Conservation (phyloP, 75 land plant genomes). For the Cunninghamia lanceolata region DNA sequence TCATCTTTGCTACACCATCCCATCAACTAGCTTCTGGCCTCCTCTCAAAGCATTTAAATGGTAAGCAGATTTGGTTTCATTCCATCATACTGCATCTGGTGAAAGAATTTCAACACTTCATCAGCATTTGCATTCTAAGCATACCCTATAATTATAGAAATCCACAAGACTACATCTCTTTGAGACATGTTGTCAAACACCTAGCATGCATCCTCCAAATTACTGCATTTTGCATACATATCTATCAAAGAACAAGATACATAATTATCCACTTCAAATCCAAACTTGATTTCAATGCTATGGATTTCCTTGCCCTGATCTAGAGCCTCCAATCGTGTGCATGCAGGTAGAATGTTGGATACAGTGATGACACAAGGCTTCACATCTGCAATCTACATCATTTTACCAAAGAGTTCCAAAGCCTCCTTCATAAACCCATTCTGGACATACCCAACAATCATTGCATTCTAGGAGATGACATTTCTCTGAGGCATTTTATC, state of each 20-base stretch:
- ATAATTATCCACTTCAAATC: constrained; percentile 26
- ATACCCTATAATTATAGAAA: constrained; percentile 40
- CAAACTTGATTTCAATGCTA: constrained; percentile 36
- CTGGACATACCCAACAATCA: constrained; percentile 35
- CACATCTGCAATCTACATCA: not conserved
- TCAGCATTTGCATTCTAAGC: constrained; percentile 20
- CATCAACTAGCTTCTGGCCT: too few relatives aligned
- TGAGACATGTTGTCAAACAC: constrained; percentile 36
- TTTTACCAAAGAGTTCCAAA: too few relatives aligned
- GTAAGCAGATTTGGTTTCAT: too few relatives aligned
- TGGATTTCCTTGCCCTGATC: constrained; percentile 37
- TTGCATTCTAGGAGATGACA: constrained; percentile 27
- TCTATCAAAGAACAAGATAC: too few relatives aligned
- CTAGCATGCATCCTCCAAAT: constrained; percentile 15
- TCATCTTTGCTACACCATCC: too few relatives aligned
- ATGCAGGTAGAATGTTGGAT: constrained; percentile 23
- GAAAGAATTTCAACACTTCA: constrained; percentile 42
- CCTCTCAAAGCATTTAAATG: too few relatives aligned
- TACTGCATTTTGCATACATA: constrained; percentile 51
- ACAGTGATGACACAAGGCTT: constrained; percentile 33
- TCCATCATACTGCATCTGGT: too few relatives aligned
- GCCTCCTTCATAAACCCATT: constrained; percentile 26
- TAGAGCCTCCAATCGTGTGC: too few relatives aligned
- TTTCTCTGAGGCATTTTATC: not conserved
- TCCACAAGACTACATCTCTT: constrained; percentile 55